Percentiles rank a stretch among this genome's conserved stretches.
Conservation (phyloP, 805 yeast genomes). For the Wickerhamiella vanderwaltii region DNA sequence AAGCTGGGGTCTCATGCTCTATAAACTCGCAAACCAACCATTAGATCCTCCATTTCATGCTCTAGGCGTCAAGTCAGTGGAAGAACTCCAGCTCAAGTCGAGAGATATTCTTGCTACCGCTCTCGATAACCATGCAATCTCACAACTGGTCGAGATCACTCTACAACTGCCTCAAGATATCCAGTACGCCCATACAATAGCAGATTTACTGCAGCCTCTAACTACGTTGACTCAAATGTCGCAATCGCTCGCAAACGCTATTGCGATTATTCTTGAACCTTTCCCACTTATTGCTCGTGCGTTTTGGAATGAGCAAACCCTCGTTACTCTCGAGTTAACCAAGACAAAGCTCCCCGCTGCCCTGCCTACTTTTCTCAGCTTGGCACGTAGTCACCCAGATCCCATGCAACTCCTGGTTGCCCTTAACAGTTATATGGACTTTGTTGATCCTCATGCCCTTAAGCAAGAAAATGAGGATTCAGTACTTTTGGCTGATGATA, state of each 20-base stretch:
- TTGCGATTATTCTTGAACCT: constrained; percentile 32
- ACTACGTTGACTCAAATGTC: constrained; percentile 40
- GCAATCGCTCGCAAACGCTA: constrained; percentile 34
- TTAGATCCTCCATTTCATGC: not conserved
- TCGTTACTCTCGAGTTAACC: constrained; percentile 28
- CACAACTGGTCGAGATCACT: constrained; percentile 13
- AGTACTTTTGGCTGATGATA: constrained; percentile 35
- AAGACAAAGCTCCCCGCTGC: constrained; percentile 65
- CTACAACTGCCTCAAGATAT: constrained; percentile 8
- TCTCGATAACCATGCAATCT: constrained; percentile 11
- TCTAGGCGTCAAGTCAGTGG: not conserved
- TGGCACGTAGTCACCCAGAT: constrained; percentile 40
- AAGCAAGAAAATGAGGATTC: constrained; percentile 31
- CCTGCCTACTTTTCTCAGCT: constrained; percentile 45
- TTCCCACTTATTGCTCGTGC: constrained; percentile 37
- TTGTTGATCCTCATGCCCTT: constrained; percentile 11
- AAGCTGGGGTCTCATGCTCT: constrained; percentile 25
- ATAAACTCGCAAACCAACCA: constrained; percentile 16
- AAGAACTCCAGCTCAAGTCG: constrained; percentile 5
- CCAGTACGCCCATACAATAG: constrained; percentile 19
- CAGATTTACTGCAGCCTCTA: constrained; percentile 27
- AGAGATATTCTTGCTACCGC: constrained; percentile 11
- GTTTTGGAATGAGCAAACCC: constrained; percentile 33
- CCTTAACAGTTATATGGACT: constrained; percentile 46
- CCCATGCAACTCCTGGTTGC: constrained; percentile 51